Evolutionary conservation across 768 basidiomycete species (phyloP).

Genomic region (Serendipita sp.): DNA sequence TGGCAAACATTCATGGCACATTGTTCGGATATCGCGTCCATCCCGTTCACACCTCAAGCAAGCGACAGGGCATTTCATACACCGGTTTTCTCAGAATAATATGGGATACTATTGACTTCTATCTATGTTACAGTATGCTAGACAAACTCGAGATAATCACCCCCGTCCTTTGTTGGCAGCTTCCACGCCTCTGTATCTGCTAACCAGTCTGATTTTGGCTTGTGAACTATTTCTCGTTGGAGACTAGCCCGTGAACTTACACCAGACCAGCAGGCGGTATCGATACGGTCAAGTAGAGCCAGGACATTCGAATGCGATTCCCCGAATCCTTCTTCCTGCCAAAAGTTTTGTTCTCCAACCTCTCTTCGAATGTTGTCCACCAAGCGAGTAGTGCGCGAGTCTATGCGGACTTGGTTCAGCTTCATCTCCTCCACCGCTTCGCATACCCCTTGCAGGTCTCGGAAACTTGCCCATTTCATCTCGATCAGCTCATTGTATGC

Average conservation of each 20-base stretch:
- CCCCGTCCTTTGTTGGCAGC: neutral
- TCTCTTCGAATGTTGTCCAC: slow-evolving; percentile 50
- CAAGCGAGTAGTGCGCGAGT: slow-evolving; percentile 43
- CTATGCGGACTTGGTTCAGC: slow-evolving; percentile 55
- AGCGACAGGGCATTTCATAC: neutral
- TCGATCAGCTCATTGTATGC: slow-evolving; percentile 80
- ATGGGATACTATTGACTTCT: neutral
- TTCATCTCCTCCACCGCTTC: slow-evolving; percentile 68
- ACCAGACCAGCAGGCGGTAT: neutral
- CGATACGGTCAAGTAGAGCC: neutral
- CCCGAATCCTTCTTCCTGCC: slow-evolving; percentile 29
- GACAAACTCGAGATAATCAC: neutral
- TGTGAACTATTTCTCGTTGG: neutral
- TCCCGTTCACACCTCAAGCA: neutral
- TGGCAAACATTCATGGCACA: neutral
- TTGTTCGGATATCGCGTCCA: neutral
- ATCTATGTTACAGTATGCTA: neutral
- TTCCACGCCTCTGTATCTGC: neutral
- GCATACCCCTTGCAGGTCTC: slow-evolving; percentile 63
- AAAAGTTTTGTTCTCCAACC: slow-evolving; percentile 37
- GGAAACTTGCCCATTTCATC: slow-evolving; percentile 73
- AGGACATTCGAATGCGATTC: neutral
- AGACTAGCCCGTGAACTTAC: neutral
- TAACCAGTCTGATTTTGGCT: neutral
- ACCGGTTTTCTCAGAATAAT: neutral